Evolutionary conservation across 345 rosid species (phyloP).

Genomic region (Salix exigua): DNA sequence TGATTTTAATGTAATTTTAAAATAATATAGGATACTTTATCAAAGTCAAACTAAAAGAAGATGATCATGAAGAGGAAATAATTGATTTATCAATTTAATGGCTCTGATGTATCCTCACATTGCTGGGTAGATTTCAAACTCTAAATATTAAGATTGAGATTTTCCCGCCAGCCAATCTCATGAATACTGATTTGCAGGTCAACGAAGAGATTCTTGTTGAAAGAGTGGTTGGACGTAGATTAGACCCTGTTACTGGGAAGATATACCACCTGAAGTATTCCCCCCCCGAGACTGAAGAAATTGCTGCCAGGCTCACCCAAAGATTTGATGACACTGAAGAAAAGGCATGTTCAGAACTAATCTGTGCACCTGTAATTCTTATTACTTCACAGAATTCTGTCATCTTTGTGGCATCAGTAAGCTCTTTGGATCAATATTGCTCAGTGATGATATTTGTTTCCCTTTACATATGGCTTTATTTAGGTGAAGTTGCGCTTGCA

Average conservation of each 20-base stretch:
- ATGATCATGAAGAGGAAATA: background rate
- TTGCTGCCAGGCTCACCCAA: conserved; percentile 80
- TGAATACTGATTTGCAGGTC: conserved; percentile 49
- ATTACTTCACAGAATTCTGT: background rate
- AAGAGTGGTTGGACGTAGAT: conserved; percentile 86
- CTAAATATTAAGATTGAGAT: background rate
- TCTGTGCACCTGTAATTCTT: background rate
- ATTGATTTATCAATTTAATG: background rate
- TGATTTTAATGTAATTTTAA: background rate
- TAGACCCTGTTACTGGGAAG: conserved; percentile 91
- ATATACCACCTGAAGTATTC: conserved; percentile 89
- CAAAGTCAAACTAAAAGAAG: background rate
- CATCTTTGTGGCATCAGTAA: background rate
- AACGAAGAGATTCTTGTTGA: conserved; percentile 84
- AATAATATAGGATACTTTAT: background rate
- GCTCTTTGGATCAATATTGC: background rate
- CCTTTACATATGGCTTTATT: background rate
- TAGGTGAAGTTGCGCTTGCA: conserved; percentile 78
- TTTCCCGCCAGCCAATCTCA: background rate
- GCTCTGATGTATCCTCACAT: background rate
- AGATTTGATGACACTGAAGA: conserved; percentile 95
- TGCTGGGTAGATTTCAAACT: background rate
- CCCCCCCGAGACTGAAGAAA: conserved; percentile 84
- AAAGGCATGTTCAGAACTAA: conserved; percentile 49
- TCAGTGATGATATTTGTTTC: background rate